Base-by-base conservation (phyloP, 2,329 filamentous ascomycete species). In the Colletotrichum viniferum region DNA sequence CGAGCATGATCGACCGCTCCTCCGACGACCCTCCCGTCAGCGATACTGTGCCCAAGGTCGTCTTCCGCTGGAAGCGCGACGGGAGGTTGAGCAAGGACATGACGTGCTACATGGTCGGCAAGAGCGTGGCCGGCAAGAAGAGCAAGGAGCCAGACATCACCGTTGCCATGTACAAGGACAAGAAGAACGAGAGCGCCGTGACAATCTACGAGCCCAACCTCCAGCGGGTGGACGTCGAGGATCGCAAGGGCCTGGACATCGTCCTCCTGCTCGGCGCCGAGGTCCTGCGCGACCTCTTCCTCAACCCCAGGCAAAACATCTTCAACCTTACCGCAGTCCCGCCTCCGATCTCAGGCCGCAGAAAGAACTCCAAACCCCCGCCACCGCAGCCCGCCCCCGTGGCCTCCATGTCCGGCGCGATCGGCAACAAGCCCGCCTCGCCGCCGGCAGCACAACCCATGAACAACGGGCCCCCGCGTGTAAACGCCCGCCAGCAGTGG, bases 201-300 rank as follows among this genome's bases (percentile, higher is more conserved):
- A 98, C 96, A 3, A 90, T 99, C 56, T 98, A 98, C 86, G 95
- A 99, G 84, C 95, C 96, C 7, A 98, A 98, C 82, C 88, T 98
- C 81, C 93, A 94, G 76, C 90, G 97, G 8, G 94, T 98, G 13
- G 96, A 98, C 58, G 92, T 98, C 77, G 96, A 99, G 83, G 97
- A 99, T 84, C 92, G 94, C 73, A 98, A 98, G 83, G 97, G 97
- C 0, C 87, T 98, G 5, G 97, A 99, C 82, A 91, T 98, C 2
- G 93, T 96, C 2, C 85, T 98, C 21, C 82, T 94, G 24, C 83
- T 94, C 24, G 88, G 90, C 32, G 90, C 92, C 2, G 90, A 92
- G 78, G 90, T 92, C 36, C 92, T 94, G 74, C 89, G 91, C 58
- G 92, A 94, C 78, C 86, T 94, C 55, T 94, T 91, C 79, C 86